Base-by-base conservation (phyloP, 1,284 basidiomycete genomes). In the Omphalotus olearius region DNA sequence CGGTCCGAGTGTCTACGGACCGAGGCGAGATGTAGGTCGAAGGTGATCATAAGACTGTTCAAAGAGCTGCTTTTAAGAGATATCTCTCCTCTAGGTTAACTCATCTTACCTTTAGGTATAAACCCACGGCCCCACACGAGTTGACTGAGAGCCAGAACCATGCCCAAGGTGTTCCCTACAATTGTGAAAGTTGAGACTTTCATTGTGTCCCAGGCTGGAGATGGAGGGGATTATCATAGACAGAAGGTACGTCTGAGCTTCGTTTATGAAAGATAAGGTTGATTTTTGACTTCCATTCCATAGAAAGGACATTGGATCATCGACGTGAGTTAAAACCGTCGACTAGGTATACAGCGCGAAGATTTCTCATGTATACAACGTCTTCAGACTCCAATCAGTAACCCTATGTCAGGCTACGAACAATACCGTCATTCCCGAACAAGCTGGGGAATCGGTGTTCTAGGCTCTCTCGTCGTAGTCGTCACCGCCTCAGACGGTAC, bases 171-270 rank as follows among this genome's bases (percentile, higher is more conserved):
- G 33, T 62, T 61, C 52, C 62, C 63, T 45, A 60, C 51, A 16
- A 63, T 64, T 48, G 49, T 52, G 16, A 57, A 57, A 40, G 52
- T 63, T 11, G 59, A 61, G 44, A 62, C 62, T 11, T 64, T 60
- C 48, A 54, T 64, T 30, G 50, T 62, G 37, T 53, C 50, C n/a
- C 55, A 59, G 44, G 57, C 56, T 39, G 66, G 66, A 39, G 56
- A 62, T 54, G 76, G 76, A 28, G 76, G 75, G 18, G 76, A 79
- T 61, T 79, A 79, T 62, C 76, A 76, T 61, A 66, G 72, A 28
- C 53, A 55, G 36, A 55, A 55, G 50, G 53, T 55, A 13, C 10
- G 48, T 47, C 10, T 25, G 0, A n/a, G n/a, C n/a, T 23, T 16
- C n/a, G 20, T 17, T 16, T 28, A 33, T 51, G 9, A 9, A 23